Conservation (phyloP, 2,329 filamentous ascomycete species). For the Saccharata proteae region DNA sequence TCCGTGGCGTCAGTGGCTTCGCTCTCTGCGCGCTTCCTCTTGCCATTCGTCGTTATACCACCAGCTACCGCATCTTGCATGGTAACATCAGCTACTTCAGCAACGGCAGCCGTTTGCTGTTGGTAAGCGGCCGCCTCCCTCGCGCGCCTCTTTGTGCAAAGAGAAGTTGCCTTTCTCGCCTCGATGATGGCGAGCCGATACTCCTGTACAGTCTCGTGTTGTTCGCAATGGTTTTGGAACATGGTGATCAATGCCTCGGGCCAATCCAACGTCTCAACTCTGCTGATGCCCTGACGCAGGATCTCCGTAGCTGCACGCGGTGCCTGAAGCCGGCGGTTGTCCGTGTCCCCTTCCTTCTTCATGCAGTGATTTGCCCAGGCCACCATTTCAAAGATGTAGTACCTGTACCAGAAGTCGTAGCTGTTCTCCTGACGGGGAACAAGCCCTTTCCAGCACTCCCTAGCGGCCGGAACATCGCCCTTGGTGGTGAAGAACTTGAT, state of each 20-base stretch:
- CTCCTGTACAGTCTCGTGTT: conserved; percentile 70
- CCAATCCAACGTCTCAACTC: conserved; percentile 54
- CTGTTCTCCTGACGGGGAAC: conserved; percentile 58
- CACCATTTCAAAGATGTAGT: conserved; percentile 85
- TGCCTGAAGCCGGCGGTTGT: conserved; percentile 37
- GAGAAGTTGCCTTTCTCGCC: conserved; percentile 56
- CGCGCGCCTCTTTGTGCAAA: conserved; percentile 51
- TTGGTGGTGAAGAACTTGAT: conserved; percentile 86
- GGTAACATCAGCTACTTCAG: conserved; percentile 11
- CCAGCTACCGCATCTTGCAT: conserved; percentile 12
- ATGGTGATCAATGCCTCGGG: conserved; percentile 65
- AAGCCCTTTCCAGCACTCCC: conserved; percentile 64
- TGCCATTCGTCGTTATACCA: conserved; percentile 29
- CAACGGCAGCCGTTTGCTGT: conserved; percentile 19
- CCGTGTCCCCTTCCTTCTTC: conserved; percentile 34
- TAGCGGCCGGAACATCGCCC: conserved; percentile 62
- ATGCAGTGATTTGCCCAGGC: conserved; percentile 48
- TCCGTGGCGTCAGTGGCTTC: conserved; percentile 39
- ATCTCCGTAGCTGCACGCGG: conserved; percentile 66
- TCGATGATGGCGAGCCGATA: conserved; percentile 63
- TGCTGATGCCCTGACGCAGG: conserved; percentile 55
- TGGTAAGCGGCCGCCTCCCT: conserved; percentile 41
- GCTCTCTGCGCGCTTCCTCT: conserved; percentile 63
- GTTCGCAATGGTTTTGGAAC: conserved; percentile 71
- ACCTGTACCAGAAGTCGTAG: conserved; percentile 88